Evolutionary conservation across 768 basidiomycete genomes (phyloP), one percentile per base, ranked within the genome.

Genomic region (Inosperma sp.): DNA sequence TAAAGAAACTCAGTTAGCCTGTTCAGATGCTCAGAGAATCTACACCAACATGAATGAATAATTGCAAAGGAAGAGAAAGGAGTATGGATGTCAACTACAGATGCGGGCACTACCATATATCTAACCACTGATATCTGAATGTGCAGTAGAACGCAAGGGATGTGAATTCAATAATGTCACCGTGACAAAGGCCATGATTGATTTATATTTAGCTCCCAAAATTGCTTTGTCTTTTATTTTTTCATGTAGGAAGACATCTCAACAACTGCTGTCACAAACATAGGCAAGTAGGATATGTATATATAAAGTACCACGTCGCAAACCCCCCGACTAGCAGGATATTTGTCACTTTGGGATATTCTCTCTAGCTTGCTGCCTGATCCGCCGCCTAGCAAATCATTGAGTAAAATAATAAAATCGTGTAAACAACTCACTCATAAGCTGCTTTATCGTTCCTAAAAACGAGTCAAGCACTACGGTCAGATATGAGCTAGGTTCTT

Each of bases 381-480:
- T 81, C 65, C 83, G 80, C 63, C 84, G 82, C 70, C 90, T 93
- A 58, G 12, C 53, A n/a, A 37, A 55, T 46, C 21, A 13, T 30
- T 53, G 26, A 44, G 54, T 51, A 45, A 45, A 43, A 10, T 5
- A 48, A 46, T 29, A 8, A 12, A 48, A 41, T 42, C 5, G 25
- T 12, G 21, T 22, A 34, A 27, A 17, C 21, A 14, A 76, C 84
- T 69, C 63, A 91, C 90, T 96, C 92, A 62, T 98, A 98, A 23
- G 92, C 93, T 16, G 76, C 72, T 61, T 89, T 90, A 72, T 98
- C 95, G 63, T 94, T 97, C 76, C 94, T 96, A 42, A 25, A 10
- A 33, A 13, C 17, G 37, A 7, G 53, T 63, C 26, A n/a, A 63
- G 48, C 33, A 36, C 49, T 36, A 30, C 27, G 42, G 17, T 29